Evolutionary conservation across 108 stramenopile genomes (phyloP), one percentile per base, ranked within the genome.

Genomic region (Seminavis robusta): DNA sequence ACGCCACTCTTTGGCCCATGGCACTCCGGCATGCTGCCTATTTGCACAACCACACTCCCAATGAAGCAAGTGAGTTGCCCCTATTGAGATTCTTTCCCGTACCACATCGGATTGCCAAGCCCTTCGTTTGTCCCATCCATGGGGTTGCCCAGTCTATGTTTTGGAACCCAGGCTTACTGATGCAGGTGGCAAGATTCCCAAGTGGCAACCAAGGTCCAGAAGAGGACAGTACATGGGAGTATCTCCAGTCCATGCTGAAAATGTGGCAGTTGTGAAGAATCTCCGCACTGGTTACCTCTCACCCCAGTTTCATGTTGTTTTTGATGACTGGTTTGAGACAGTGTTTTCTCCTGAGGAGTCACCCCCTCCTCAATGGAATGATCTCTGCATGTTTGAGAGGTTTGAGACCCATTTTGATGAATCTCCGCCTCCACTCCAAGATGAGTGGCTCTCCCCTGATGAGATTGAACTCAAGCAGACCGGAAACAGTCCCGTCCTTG

Each of bases 111-210:
- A 49, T 13, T 33, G 26, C 4, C 4, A 21, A 26, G 0, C 27
- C 23, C 26, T 65, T 20, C n/a, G n/a, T n/a, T n/a, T n/a, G n/a
- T n/a, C n/a, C 4, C 68, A 63, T 31, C 63, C 73, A 3, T 81
- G 42, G 43, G 80, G 75, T 11, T 77, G 75, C 38, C 80, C 80
- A 10, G 52, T 59, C 7, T 81, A 77, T 48, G 76, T 81, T 13
- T 47, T 81, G 10, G 76, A 77, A 13, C 76, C 76, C 6, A 58
- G 52, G 27, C 56, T 81, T 11, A 73, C 70, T 64, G 80, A 77
- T 34, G n/a, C 26, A 30, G 75, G 72, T 23, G 70, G 71, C 60
- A 74, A 76, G 30, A 26, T 76, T 17, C 75, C 80, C 6, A 73
- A 65, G 29, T 81, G 71, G 75, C 38, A 65, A 9, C 71, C 71